Base-by-base conservation (phyloP, 164 flowering plant genomes). In the Vitis amurensis region DNA sequence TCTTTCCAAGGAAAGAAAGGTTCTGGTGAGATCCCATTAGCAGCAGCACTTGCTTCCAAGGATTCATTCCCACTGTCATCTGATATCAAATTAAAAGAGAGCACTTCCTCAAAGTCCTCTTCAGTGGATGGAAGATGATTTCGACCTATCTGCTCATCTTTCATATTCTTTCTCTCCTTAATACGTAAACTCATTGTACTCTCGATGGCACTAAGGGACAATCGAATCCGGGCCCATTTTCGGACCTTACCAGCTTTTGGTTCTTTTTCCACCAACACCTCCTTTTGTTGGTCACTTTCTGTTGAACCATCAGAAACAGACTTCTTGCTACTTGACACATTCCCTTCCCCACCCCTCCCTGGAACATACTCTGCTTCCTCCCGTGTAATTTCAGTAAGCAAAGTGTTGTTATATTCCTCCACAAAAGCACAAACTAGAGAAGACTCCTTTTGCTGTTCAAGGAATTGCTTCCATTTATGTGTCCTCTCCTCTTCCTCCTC, bases 1-100 rank as follows among this genome's bases (percentile, higher is more conserved):
- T 89, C 92, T 70, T 86, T 88, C 95, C 90, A 89, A 51, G 88
- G 81, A 77, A 79, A 83, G 47, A 65, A 73, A 57, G 79, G 64
- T 37, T 83, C 92, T 13, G 79, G 63, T 37, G 74, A 53, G n/a
- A 53, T 68, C 27, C 61, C 77, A 71, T 73, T 76, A 30, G 30
- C 79, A 49, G 63, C 55, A 50, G 9, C 61, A n/a, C 63, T 63
- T 63, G 71, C 71, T 58, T 49, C 64, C 50, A 23, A 15, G 51
- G 67, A 47, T 12, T 66, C 60, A 49, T 56, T 67, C 4, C 51
- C 64, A 72, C 19, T 75, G 15, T 79, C 84, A 77, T 87, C 84
- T 60, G 85, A 76, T 68, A 67, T 80, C 78, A 86, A 92, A 72
- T 82, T 71, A 72, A 76, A 81, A 74, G 76, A 80, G 56, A 81